Percentiles rank a stretch among this genome's conserved stretches.
Conservation (phyloP, 2,329 filamentous ascomycete genomes). For the Dactylonectria macrodidyma region DNA sequence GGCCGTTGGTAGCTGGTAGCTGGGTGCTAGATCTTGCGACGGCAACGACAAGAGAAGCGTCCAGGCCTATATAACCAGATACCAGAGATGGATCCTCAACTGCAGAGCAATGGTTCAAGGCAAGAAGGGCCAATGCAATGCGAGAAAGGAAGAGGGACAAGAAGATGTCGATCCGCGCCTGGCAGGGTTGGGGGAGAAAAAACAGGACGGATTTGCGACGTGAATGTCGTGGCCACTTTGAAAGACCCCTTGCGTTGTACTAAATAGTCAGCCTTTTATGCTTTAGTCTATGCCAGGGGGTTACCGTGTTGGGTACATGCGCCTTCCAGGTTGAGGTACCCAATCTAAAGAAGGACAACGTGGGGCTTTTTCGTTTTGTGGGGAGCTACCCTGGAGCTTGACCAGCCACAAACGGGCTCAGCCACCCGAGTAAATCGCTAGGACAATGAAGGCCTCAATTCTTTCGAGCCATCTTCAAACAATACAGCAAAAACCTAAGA, state of each 20-base stretch:
- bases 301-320: not conserved
- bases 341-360: constrained; percentile 20
- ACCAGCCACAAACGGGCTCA: not conserved
- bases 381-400: constrained; percentile 22
- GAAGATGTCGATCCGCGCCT: constrained; percentile 1
- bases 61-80: too few species aligned
- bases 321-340: not conserved
- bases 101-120: constrained; percentile 19
- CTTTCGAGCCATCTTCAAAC: too few species aligned
- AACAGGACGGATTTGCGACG: constrained; percentile 13
- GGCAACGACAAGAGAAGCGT: not conserved
- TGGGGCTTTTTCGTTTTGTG: constrained; percentile 5
- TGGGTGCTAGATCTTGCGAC: not conserved
- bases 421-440: not conserved
- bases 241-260: constrained; percentile 17
- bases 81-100: not conserved
- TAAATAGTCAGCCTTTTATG: not conserved
- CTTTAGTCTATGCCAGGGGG: constrained; percentile 21
- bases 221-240: constrained; percentile 33
- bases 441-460: not conserved
- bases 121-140: not conserved
- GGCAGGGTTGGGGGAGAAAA: constrained; percentile 20
- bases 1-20: too few species aligned
- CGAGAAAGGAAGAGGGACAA: not conserved
- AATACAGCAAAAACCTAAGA: too few species aligned